These are phyloP conservation scores for Andrographis paniculata DNA, from an alignment of 305 asterid genomes.

Conservation along the genomic window DNA sequence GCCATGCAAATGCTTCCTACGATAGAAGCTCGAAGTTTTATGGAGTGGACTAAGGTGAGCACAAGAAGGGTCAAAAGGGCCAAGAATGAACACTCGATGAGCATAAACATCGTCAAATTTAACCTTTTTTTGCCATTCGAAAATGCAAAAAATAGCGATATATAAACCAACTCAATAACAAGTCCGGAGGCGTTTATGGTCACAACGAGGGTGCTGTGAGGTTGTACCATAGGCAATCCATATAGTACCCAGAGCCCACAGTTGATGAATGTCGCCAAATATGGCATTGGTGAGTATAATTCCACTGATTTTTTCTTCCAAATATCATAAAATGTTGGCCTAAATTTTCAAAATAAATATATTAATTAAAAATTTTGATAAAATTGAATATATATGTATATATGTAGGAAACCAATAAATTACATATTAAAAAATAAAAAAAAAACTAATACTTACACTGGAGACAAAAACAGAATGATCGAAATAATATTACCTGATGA, in stretches of 20 bases:
- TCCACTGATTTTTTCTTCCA: conserved; percentile 72
- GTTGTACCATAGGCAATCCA: conserved; percentile 83
- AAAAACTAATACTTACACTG: conserved; percentile 31
- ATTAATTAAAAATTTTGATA: background rate
- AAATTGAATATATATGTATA: too few species aligned
- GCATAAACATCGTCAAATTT: conserved; percentile 28
- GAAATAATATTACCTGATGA: conserved; percentile 39
- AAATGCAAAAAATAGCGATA: conserved; percentile 36
- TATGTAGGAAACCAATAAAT: too few species aligned
- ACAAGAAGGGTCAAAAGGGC: conserved; percentile 48
- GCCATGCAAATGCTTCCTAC: conserved; percentile 81
- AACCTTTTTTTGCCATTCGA: conserved; percentile 40
- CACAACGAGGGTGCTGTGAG: conserved; percentile 60
- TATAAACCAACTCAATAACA: conserved; percentile 50
- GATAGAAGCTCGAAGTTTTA: conserved; percentile 50
- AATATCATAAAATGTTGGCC: conserved; percentile 67
- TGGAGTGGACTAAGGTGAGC: conserved; percentile 34
- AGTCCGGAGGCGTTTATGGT: conserved; percentile 77
- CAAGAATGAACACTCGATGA: conserved; percentile 39
- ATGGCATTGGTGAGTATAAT: conserved; percentile 75
- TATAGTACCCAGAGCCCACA: conserved; percentile 84
- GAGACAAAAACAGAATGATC: conserved; percentile 41
- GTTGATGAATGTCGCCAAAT: conserved; percentile 70
- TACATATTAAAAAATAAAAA: background rate
- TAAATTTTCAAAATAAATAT: conserved; percentile 15